phyloP scores from a whole-genome alignment of 2,329 filamentous ascomycete genomes.

The Botrytis fragariae region DNA sequence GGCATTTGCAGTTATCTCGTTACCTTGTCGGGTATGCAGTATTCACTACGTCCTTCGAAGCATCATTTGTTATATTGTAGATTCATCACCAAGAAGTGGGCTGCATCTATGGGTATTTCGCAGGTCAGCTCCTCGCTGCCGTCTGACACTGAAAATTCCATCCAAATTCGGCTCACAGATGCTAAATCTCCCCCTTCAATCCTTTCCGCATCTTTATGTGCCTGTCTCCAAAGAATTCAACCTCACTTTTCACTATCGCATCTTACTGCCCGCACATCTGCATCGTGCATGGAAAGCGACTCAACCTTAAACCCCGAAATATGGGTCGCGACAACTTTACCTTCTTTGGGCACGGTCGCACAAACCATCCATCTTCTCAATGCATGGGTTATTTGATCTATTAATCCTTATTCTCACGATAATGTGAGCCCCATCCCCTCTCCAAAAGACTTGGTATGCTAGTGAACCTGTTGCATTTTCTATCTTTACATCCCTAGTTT shows the following conservation, averaged over 20 bases:
- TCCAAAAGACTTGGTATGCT: not conserved
- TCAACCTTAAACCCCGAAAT: not conserved
- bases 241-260: too few relatives aligned
- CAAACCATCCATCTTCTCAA: not conserved
- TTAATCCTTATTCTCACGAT: not conserved
- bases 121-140: not conserved
- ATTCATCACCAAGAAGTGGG: not conserved
- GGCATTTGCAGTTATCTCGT: not conserved
- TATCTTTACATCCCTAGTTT: not conserved
- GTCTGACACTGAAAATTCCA: not conserved
- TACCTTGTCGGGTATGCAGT: not conserved
- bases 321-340: not conserved
- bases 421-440: not conserved
- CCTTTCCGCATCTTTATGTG: not conserved
- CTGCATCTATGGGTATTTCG: not conserved
- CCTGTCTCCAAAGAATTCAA: not conserved
- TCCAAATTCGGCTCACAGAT: not conserved
- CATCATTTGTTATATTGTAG: not conserved
- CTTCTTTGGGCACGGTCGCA: not conserved
- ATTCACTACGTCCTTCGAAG: not conserved
- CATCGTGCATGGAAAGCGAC: not conserved
- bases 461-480: not conserved
- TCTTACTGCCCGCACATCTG: not conserved
- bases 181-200: not conserved
- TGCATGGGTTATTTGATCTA: not conserved